A percentile compares a stretch with the other conserved stretches of the same genome.
phyloP scores from a whole-genome alignment of 2,329 filamentous ascomycete species.

The Sporothrix curviconia region DNA sequence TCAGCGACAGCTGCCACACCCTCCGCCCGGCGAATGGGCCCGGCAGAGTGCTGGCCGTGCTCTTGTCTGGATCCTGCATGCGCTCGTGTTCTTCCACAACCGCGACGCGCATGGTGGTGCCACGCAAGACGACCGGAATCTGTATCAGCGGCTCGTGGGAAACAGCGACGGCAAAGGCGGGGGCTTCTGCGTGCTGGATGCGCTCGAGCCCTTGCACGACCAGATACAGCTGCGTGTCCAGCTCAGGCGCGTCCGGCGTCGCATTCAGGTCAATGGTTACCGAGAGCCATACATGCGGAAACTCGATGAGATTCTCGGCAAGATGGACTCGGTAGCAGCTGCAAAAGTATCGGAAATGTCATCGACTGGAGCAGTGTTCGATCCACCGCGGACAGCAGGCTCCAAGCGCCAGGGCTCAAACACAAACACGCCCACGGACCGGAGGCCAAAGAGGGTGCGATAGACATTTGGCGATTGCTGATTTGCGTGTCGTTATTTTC shows the following conservation, averaged over 20 bases:
- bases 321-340: slow-evolving; percentile 13
- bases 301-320: slow-evolving; percentile 14
- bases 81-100: slow-evolving; percentile 34
- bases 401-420: slow-evolving; percentile 11
- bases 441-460: slow-evolving; percentile 9
- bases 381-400: background rate
- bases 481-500: too few species aligned
- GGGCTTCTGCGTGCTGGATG: slow-evolving; percentile 37
- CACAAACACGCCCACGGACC: slow-evolving; percentile 1
- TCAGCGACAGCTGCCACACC: slow-evolving; percentile 22
- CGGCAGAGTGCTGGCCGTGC: slow-evolving; percentile 40
- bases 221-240: slow-evolving; percentile 38
- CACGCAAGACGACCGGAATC: slow-evolving; percentile 34
- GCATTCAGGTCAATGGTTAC: slow-evolving; percentile 19
- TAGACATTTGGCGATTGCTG: too few species aligned
- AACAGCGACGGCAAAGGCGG: slow-evolving; percentile 32
- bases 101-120: slow-evolving; percentile 32
- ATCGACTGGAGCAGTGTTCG: background rate
- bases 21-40: slow-evolving; percentile 34
- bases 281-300: slow-evolving; percentile 16
- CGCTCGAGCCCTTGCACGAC: slow-evolving; percentile 38
- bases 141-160: slow-evolving; percentile 44
- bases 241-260: slow-evolving; percentile 26
- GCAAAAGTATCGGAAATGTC: background rate
- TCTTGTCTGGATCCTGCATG: slow-evolving; percentile 41